Evolutionary conservation across 2,329 filamentous ascomycete genomes (phyloP).

Genomic region (Fusarium foetens): DNA sequence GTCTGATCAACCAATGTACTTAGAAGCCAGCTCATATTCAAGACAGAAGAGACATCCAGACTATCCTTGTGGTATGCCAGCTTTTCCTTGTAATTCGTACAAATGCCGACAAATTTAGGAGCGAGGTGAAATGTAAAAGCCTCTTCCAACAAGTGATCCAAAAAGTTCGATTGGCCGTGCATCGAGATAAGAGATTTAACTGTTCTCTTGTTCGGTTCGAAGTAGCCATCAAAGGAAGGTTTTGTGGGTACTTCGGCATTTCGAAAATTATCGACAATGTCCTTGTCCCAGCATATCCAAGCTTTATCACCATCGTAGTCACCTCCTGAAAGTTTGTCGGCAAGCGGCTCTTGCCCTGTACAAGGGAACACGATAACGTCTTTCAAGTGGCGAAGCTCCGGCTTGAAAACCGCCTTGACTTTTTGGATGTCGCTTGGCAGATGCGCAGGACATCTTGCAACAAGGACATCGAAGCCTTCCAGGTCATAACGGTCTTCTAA

Average conservation of each 20-base stretch:
- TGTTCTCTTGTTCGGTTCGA: not conserved
- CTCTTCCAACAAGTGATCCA: not conserved
- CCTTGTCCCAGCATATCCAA: not conserved
- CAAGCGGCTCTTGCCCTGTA: conserved; percentile 68
- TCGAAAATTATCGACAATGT: not conserved
- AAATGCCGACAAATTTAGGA: not conserved
- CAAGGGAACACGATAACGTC: conserved; percentile 82
- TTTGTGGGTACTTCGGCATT: not conserved
- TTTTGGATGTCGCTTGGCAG: conserved; percentile 77
- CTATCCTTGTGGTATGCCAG: not conserved
- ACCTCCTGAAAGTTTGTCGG: conserved; percentile 44
- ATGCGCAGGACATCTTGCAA: conserved; percentile 74
- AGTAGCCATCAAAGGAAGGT: not conserved
- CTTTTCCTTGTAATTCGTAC: not conserved
- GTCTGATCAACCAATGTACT: not conserved
- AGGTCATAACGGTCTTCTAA: conserved; percentile 46
- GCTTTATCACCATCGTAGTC: not conserved
- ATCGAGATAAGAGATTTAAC: not conserved
- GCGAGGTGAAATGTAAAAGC: not conserved
- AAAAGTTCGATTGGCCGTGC: not conserved
- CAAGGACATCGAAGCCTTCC: conserved; percentile 67
- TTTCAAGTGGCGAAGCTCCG: conserved; percentile 71
- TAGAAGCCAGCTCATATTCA: not conserved
- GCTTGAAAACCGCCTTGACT: conserved; percentile 65
- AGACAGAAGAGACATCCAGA: not conserved